Percentiles rank a stretch among this genome's conserved stretches.
Conservation (phyloP, 2,329 filamentous ascomycete genomes). For the Lanzia echinophila region DNA sequence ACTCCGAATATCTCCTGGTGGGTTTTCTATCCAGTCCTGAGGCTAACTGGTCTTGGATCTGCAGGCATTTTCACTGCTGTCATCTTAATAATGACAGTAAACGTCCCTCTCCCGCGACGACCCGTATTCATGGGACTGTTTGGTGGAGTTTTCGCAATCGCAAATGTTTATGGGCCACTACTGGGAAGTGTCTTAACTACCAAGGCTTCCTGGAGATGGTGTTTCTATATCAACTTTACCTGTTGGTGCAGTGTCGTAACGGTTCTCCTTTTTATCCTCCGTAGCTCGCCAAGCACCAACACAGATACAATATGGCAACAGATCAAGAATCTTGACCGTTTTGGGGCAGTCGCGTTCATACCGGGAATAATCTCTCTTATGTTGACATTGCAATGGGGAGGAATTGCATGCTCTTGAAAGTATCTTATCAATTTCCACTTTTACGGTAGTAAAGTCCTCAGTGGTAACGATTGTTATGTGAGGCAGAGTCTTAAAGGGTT, state of each 20-base stretch:
- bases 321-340: slow-evolving; percentile 25
- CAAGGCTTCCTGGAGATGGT: slow-evolving; percentile 35
- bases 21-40: too few species aligned
- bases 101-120: slow-evolving; percentile 15
- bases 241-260: neutral
- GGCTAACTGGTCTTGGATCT: slow-evolving; percentile 23
- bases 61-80: slow-evolving; percentile 22
- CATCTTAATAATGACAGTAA: slow-evolving; percentile 21
- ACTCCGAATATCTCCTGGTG: neutral
- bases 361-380: slow-evolving; percentile 28
- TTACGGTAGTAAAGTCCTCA: too few species aligned
- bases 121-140: slow-evolving; percentile 10
- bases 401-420: slow-evolving; percentile 28
- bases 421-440: too few species aligned
- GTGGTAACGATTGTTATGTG: too few species aligned
- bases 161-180: slow-evolving; percentile 23
- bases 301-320: slow-evolving; percentile 1
- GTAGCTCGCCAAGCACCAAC: neutral
- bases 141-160: slow-evolving; percentile 42
- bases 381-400: slow-evolving; percentile 32
- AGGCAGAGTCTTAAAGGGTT: too few species aligned
- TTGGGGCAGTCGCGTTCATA: slow-evolving; percentile 31
- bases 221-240: slow-evolving; percentile 14
- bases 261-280: slow-evolving; percentile 2
- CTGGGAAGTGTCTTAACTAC: slow-evolving; percentile 29